Evolutionary conservation across 805 yeast genomes (phyloP), one percentile per base, ranked within the genome.

Genomic region (Metschnikowia santaceciliae): DNA sequence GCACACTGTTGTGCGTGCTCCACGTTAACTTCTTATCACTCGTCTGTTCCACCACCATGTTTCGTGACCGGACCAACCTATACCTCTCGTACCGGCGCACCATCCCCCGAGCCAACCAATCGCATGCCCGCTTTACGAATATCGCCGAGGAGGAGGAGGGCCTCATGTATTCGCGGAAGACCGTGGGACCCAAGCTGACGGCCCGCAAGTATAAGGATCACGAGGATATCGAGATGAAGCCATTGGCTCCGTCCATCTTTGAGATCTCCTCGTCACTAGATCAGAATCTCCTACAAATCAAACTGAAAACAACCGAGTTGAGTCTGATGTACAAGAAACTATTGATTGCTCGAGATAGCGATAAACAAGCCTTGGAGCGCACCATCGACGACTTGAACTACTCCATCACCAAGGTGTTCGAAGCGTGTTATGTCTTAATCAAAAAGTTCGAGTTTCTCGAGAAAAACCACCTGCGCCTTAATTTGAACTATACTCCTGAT

Each of bases 21-120:
- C 46, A 19, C 37, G 37, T 33, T 17, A 22, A 33, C 38, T 8
- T 19, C 38, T 20, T 6, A 14, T 11, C 32, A 40, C 43, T 3
- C 42, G 26, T 19, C 46, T 11, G n/a, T 44, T 15, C 15, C 41
- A 44, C 41, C 47, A 39, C 47, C 49, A 90, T 92, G 97, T 88
- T 87, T 63, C 78, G 98, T 66, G 98, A 94, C 70, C 77, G 97
- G 66, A 94, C 99, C n/a, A 92, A 91, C 63, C 77, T 92, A 56
- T 92, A 78, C 67, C 73, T 90, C 20, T 90, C 97, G 42, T 92
- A 88, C 64, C 81, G 99, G 55, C 82, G 94, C 53, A 90, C 98
- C 10, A 86, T 84, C 51, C 95, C 96, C 0, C 90, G 90, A 23
- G 54, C 51, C n/a, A 58, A 52, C 42, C 37, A 54, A 51, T 38